Evolutionary conservation across 2,329 filamentous ascomycete species (phyloP), one percentile per base, ranked within the genome.

Genomic region (Trichoderma sp.): DNA sequence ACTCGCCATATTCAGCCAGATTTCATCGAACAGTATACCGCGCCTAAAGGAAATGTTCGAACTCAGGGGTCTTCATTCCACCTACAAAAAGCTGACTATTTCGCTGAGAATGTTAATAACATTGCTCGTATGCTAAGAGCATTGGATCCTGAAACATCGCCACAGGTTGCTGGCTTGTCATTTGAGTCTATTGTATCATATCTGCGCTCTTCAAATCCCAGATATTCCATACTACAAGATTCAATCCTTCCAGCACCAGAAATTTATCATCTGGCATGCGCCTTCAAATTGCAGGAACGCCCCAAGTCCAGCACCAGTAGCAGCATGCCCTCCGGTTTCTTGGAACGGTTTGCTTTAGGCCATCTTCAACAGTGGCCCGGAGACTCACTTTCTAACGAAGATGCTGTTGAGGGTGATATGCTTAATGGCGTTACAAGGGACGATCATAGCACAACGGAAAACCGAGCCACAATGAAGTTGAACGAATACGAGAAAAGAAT

Each of bases 401-500:
- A 68, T 72, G 77, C 71, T 6, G 70, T 72, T 21, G 74, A 76
- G 19, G 69, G 53, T 27, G 59, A 70, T 1, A 73, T 76, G 0
- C 52, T 70, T 0, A 70, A 72, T 10, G 74, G 77, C 47, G 74
- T 76, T 60, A 74, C 63, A 59, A 68, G 75, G 19, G 75, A 77
- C 69, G 74, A 81, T 73, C 74, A 73, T 8, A 49, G n/a, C 40
- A 77, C 76, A 70, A 52, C 75, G 2, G 74, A 75, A 4, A 58
- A 72, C 7, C 72, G 75, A 40, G 69, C 71, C n/a, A 66, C 73
- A 6, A 71, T 76, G 53, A 88, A 84, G 53, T 89, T 87, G 73
- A 94, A 91, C 68, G 85, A 89, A 63, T 90, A 97, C 72, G 96
- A 98, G 79, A 92, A 93, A 78, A 91, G 90, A 73, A 85, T 99